Conservation (phyloP, 1,139 yeast genomes). For the Chernovozyma sophiae-reginae region DNA sequence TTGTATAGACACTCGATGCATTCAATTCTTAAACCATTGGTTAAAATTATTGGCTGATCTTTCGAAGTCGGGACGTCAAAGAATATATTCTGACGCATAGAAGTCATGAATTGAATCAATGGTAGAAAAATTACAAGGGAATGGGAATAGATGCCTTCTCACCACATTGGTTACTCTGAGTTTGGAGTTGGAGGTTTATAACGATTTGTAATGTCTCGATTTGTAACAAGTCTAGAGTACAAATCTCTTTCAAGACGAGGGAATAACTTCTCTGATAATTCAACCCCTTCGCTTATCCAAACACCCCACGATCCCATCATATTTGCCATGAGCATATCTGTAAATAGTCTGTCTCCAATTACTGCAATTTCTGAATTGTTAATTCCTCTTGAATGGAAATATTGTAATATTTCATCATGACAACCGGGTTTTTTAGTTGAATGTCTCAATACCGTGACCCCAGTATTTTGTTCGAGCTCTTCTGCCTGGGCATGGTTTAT, state of each 20-base stretch:
- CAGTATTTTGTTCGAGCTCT: constrained; percentile 61
- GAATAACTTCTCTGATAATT: constrained; percentile 44
- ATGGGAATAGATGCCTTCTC: too few relatives aligned
- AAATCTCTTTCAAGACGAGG: constrained; percentile 51
- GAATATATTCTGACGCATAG: constrained; percentile 13
- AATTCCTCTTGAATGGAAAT: constrained; percentile 48
- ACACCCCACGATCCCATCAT: constrained; percentile 85
- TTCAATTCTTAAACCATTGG: constrained; percentile 15
- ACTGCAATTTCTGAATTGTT: constrained; percentile 62
- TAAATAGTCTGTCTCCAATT: constrained; percentile 85
- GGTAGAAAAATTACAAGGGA: too few relatives aligned
- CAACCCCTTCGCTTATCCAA: constrained; percentile 81
- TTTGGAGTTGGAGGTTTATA: constrained; percentile 26
- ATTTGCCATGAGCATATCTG: constrained; percentile 92
- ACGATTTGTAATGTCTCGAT: constrained; percentile 16
- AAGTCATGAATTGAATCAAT: not conserved
- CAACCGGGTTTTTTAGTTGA: constrained; percentile 89
- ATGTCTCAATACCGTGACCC: constrained; percentile 76
- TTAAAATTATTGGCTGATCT: constrained; percentile 21
- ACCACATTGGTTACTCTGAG: not conserved
- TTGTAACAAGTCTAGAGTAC: constrained; percentile 27
- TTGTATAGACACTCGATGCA: constrained; percentile 23
- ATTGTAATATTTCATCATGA: constrained; percentile 58
- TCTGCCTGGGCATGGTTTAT: constrained; percentile 55
- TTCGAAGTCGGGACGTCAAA: constrained; percentile 17